Evolutionary conservation across 495 filamentous ascomycete species (phyloP).

Genomic region (Saxophila tyrrhenica): DNA sequence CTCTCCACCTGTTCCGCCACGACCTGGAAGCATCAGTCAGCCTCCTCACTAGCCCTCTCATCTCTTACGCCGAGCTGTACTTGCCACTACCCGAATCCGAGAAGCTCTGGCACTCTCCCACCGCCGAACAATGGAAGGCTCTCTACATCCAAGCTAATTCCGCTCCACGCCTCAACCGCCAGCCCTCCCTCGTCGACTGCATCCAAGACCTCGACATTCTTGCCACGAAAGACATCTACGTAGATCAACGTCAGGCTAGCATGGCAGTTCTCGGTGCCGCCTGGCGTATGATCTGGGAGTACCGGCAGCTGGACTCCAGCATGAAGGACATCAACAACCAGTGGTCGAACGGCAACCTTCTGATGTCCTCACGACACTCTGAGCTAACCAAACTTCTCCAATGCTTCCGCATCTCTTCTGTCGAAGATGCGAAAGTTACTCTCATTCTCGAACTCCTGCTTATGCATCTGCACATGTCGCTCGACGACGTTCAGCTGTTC

Average conservation of each 20-base stretch:
- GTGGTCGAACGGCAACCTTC: conserved; percentile 34
- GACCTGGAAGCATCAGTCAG: conserved; percentile 50
- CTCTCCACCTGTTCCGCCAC: conserved; percentile 44
- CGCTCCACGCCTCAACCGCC: conserved; percentile 13
- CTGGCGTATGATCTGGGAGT: conserved; percentile 49
- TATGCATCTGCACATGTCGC: conserved; percentile 49
- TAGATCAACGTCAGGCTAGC: conserved; percentile 42
- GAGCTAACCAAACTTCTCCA: conserved; percentile 38
- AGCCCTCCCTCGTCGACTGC: conserved; percentile 38
- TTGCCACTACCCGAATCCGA: conserved; percentile 45
- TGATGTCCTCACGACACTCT: conserved; percentile 41
- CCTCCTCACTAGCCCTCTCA: conserved; percentile 42
- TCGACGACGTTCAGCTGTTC: conserved; percentile 55
- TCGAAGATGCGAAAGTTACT: conserved; percentile 29
- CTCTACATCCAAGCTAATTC: conserved; percentile 29
- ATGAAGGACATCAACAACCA: conserved; percentile 28
- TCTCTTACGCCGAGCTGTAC: conserved; percentile 54
- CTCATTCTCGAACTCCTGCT: conserved; percentile 45
- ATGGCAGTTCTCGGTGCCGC: conserved; percentile 45
- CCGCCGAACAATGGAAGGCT: conserved; percentile 46
- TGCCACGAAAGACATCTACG: conserved; percentile 28
- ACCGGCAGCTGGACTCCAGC: conserved; percentile 44
- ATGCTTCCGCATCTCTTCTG: conserved; percentile 34
- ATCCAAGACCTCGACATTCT: conserved; percentile 42
- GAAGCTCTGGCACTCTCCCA: conserved; percentile 45